Base-by-base conservation (phyloP, 2,329 filamentous ascomycete genomes). In the Chalaropsis ovoidea region DNA sequence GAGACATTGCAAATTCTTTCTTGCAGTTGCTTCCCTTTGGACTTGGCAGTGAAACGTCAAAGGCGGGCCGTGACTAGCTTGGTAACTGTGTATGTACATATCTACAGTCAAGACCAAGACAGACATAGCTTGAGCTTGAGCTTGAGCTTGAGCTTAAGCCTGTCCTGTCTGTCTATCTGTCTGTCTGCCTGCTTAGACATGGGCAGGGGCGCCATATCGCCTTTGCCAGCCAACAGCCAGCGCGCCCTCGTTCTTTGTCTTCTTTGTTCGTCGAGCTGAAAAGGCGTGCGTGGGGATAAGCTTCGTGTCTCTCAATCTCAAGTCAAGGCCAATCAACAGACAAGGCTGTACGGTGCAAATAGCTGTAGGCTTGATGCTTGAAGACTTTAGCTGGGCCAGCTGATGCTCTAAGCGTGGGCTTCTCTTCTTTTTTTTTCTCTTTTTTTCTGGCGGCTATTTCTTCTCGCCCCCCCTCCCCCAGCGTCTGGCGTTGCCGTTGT, bases 251-350 rank as follows among this genome's bases (percentile, higher is more conserved):
- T 27, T 52, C 47, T 52, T 52, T 52, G 47, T 52, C 47, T 22
- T 52, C 47, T 52, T 52, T 52, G 47, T 52, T 52, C 47, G 47
- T 24, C 47, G 24, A 52, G 47, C 47, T 52, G 47, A 52, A 52
- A 52, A 52, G 24, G 24, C 19, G 19, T 52, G 47, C 47, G 47
- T 52, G 47, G 47, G 47, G 24, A 52, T 52, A 52, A 52, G 47
- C 47, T 52, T 52, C 47, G 19, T 19, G 10, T 22, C 11, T 49
- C n/a, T 49, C 45, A 15, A 13, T 13, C n/a, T 49, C 45, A 22
- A 22, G 35, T 39, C 35, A 1, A 6, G 35, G 35, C 35, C 35
- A 39, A 39, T 39, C 5, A 39, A 7, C 1, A 6, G 35, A 39
- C 35, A 39, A 10, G 35, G 35, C 8, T 39, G 35, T 1, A 39